Evolutionary conservation across 202 grass and related monocot species (phyloP), one percentile per base, ranked within the genome.

Genomic region (Setaria viridis): DNA sequence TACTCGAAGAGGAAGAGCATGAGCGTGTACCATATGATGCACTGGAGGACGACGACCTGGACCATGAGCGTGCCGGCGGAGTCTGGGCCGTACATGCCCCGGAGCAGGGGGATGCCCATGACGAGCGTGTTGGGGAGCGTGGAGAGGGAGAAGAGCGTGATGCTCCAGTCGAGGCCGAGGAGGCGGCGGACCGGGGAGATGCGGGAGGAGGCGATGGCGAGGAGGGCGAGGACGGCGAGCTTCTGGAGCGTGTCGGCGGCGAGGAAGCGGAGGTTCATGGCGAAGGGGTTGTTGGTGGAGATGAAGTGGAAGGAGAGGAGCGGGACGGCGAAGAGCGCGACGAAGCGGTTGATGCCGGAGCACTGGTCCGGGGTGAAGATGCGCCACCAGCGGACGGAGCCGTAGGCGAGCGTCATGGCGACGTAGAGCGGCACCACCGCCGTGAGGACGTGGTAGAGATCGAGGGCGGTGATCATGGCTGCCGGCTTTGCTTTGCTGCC

Each of bases 1-100:
- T 88, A 99, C 86, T 99, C 96, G 79, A 99, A 96, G 77, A 98
- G 85, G 89, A 98, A 98, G 42, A 98, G 95, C 96, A 99, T 96
- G 49, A 96, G 90, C 2, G 96, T 99, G 87, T 94, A 91, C 96
- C 96, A 99, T 62, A 99, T 93, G 74, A 99, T 95, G 84, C 96
- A 96, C 86, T 96, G 96, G 15, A 99, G 96, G 14, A 99, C 93
- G n/a, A 99, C 96, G 34, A 99, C 92, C 84, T 99, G 96, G 41
- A 99, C 96, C 96, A 99, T 99, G 86, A 99, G 93, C 12, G 70
- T 92, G 0, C 93, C 93, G 0, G 89, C 89, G 2, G 86, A 77
- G 29, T 42, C 76, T 12, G 85, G 16, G 58, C 89, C 95, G 75
- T 98, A 98, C 95, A 95, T 98, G 49, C 93, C 93, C 6, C 79